Evolutionary conservation across 1,284 basidiomycete genomes (phyloP).

Genomic region (Pholiota adiposa): DNA sequence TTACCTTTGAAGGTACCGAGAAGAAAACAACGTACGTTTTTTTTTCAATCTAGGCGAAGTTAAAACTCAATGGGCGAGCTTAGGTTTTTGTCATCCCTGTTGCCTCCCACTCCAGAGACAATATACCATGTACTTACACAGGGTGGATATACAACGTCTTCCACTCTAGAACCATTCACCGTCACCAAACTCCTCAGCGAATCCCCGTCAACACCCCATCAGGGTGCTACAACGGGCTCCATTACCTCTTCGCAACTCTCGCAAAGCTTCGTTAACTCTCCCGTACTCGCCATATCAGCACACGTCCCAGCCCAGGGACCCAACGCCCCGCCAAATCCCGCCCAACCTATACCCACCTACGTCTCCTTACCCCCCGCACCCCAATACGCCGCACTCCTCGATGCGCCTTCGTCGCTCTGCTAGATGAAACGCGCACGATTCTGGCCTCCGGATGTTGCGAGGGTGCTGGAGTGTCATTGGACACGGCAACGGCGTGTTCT

Average conservation of each 20-base stretch:
- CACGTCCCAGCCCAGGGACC: constrained; percentile 10
- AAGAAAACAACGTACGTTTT: constrained; percentile 55
- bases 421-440: constrained; percentile 70
- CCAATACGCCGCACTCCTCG: constrained; percentile 28
- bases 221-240: constrained; percentile 11
- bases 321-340: constrained; percentile 30
- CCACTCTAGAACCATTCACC: background rate
- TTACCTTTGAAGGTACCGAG: constrained; percentile 65
- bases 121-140: constrained; percentile 70
- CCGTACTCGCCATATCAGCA: constrained; percentile 21
- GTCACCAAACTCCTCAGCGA: background rate
- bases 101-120: constrained; percentile 72
- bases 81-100: constrained; percentile 76
- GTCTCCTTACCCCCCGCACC: constrained; percentile 18
- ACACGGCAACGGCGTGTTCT: constrained; percentile 62
- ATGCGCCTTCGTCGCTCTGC: constrained; percentile 63
- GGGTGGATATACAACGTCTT: constrained; percentile 51
- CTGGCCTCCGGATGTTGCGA: constrained; percentile 74
- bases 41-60: constrained; percentile 26
- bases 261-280: constrained; percentile 29
- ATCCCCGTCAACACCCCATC: background rate
- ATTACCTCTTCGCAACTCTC: constrained; percentile 36
- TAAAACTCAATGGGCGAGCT: constrained; percentile 40
- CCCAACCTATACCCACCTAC: constrained; percentile 10
- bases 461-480: constrained; percentile 72